These are phyloP conservation scores for Tetrahymena thermophila DNA, from an alignment of 73 alveolate genomes.

Conservation along the genomic window DNA sequence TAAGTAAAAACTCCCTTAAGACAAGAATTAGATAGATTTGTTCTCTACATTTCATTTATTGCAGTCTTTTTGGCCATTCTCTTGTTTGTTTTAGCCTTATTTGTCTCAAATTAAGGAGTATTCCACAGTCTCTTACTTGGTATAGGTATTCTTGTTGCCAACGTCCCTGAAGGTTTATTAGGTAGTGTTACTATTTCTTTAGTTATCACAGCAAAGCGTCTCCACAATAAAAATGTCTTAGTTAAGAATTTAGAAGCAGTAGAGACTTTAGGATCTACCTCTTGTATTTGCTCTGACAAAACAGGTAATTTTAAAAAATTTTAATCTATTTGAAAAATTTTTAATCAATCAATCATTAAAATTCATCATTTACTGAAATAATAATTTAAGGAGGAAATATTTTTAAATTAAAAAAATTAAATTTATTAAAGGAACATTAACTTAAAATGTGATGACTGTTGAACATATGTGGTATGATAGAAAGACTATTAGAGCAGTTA, in stretches of 20 bases:
- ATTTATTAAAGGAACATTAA: conserved; percentile 71
- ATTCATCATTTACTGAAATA: too few relatives aligned
- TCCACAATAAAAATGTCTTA: conserved; percentile 60
- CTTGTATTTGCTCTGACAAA: conserved; percentile 70
- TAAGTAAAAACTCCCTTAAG: conserved; percentile 73
- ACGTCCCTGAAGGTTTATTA: conserved; percentile 70
- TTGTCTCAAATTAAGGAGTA: conserved; percentile 11
- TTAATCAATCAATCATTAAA: too few relatives aligned
- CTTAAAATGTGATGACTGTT: conserved; percentile 93
- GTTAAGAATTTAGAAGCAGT: conserved; percentile 75
- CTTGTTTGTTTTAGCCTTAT: conserved; percentile 70
- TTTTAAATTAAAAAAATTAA: too few relatives aligned
- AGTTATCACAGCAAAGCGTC: conserved; percentile 83
- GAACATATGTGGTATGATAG: conserved; percentile 86
- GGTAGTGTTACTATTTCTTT: conserved; percentile 84
- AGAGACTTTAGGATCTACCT: conserved; percentile 70
- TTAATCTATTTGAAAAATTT: too few relatives aligned
- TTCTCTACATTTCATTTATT: conserved; percentile 67
- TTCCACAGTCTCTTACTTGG: conserved; percentile 76
- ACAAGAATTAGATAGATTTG: conserved; percentile 76
- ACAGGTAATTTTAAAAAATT: conserved; percentile 12
- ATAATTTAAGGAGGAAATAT: too few relatives aligned
- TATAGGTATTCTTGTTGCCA: conserved; percentile 57
- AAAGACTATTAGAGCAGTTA: conserved; percentile 67
- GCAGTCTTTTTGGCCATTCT: conserved; percentile 71